Percentiles rank a stretch among this genome's conserved stretches.
These are phyloP conservation scores for Backusella circina DNA, from an alignment of 192 early-diverging fungal species.

Conservation along the genomic window DNA sequence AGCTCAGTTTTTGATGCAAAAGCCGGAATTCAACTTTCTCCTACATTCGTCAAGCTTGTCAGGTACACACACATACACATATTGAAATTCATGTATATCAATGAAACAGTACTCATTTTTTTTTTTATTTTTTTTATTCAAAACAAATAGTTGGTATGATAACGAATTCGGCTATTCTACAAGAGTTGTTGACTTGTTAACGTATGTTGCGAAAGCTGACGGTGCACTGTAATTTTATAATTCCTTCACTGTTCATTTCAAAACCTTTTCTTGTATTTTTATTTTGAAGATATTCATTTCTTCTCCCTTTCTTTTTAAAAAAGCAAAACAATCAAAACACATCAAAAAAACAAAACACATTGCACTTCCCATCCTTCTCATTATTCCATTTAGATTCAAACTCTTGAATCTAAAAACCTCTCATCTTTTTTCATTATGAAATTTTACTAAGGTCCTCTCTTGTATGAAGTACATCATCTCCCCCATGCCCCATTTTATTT, in stretches of 20 bases:
- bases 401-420: not conserved
- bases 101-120: slow-evolving; percentile 26
- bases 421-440: not conserved
- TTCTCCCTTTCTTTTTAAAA: not conserved
- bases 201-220: slow-evolving; percentile 54
- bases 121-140: slow-evolving; percentile 47
- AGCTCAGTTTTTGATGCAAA: slow-evolving; percentile 95
- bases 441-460: not conserved
- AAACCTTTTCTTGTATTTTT: not conserved
- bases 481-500: not conserved
- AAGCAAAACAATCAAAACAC: not conserved
- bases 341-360: not conserved
- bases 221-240: slow-evolving; percentile 24
- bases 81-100: not conserved
- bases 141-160: slow-evolving; percentile 70
- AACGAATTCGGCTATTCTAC: slow-evolving; percentile 91
- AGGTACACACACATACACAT: slow-evolving; percentile 45
- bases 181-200: slow-evolving; percentile 87
- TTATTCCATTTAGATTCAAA: not conserved
- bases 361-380: not conserved
- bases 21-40: slow-evolving; percentile 92
- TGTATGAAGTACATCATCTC: not conserved
- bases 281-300: not conserved
- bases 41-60: slow-evolving; percentile 93
- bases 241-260: not conserved